Evolutionary conservation across 176 grass and related monocot genomes (phyloP), one percentile per base, ranked within the genome.

Genomic region (Oryza nivara): DNA sequence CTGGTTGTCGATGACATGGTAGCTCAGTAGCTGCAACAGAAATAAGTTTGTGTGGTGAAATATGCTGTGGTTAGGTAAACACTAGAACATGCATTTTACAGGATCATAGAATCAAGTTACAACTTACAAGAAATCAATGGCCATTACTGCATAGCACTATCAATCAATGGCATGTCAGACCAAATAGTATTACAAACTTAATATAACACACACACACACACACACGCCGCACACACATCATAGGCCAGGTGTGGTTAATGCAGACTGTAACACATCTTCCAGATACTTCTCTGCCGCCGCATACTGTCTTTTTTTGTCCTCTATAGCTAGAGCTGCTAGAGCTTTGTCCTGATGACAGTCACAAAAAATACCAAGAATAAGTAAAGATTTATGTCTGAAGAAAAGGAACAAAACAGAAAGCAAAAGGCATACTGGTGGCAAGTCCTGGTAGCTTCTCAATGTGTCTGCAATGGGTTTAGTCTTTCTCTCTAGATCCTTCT

Each of bases 241-340:
- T 75, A 91, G 84, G 51, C 88, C 81, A 47, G 89, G 84, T 28
- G 85, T 88, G 26, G 86, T 94, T 89, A 96, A 87, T 79, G 93
- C 93, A 77, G 93, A 93, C 84, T 95, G 89, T 82, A 99, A 75
- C 65, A 99, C 93, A 65, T 99, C 93, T 90, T 99, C 96, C 61
- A 99, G 86, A 72, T 99, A 99, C 86, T 99, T 99, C 90, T 99
- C 96, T 9, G 93, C 93, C 80, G 96, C 96, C 30, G 96, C 91
- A 86, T 94, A 96, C 79, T 99, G 93, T 79, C 93, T 91, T 82
- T 89, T 99, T 82, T 94, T 99, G 58, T 99, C 96, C 84, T 99
- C 96, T 86, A 99, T 99, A 84, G 96, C 91, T 82, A 99, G 86
- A 66, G 93, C 96, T 65, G 96, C 96, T 68, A 99, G 91, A 85